These are phyloP conservation scores for Penicillium janthinellum DNA, from an alignment of 2,329 filamentous ascomycete species.

Conservation along the genomic window DNA sequence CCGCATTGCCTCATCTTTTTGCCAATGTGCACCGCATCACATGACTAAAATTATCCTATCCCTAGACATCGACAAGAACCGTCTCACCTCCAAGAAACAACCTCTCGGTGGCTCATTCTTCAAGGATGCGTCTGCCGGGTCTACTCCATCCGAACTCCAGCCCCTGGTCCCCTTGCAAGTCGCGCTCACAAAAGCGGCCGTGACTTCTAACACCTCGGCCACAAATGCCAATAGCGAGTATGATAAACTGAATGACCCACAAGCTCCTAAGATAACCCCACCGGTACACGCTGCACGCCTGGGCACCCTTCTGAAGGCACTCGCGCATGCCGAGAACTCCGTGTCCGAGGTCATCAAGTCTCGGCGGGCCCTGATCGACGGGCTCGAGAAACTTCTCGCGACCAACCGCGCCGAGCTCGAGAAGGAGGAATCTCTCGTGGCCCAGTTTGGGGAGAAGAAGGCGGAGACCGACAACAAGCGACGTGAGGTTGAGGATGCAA, in stretches of 20 bases:
- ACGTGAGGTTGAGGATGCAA: conserved; percentile 84
- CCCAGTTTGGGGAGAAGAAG: conserved; percentile 67
- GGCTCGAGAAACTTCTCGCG: conserved; percentile 78
- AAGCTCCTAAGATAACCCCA: conserved; percentile 69
- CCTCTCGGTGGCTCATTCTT: conserved; percentile 71
- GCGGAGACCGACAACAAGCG: conserved; percentile 77
- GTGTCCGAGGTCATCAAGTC: conserved; percentile 89
- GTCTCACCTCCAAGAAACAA: conserved; percentile 56
- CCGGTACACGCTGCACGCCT: conserved; percentile 91
- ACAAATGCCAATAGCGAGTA: conserved; percentile 78
- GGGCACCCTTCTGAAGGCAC: conserved; percentile 82
- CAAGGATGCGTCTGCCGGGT: conserved; percentile 53
- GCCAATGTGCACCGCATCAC: conserved; percentile 8
- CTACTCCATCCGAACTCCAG: conserved; percentile 74
- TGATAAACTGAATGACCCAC: conserved; percentile 75
- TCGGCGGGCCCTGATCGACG: conserved; percentile 73
- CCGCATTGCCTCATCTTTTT: not conserved
- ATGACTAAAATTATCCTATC: conserved; percentile 2
- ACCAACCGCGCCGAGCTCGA: conserved; percentile 70
- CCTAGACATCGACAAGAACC: conserved; percentile 59
- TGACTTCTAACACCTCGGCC: conserved; percentile 67
- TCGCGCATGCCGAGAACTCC: conserved; percentile 85
- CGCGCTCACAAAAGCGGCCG: conserved; percentile 70
- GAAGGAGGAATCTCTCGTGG: conserved; percentile 68
- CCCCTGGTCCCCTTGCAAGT: conserved; percentile 75